Percentiles rank a stretch among this genome's conserved stretches.
These are phyloP conservation scores for Termitomyces sp. DNA, from an alignment of 768 basidiomycete species.

Conservation along the genomic window DNA sequence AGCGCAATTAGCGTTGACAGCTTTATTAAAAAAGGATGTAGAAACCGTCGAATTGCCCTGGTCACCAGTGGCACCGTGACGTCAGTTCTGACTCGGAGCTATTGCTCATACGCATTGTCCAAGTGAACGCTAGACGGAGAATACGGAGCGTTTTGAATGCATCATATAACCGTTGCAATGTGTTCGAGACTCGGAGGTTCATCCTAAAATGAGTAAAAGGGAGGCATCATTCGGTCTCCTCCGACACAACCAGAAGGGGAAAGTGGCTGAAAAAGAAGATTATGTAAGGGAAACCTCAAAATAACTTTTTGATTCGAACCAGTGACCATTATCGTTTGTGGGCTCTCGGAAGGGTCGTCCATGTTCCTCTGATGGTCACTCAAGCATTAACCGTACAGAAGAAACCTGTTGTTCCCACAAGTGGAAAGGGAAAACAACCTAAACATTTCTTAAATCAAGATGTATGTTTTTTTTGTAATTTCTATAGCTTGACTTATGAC, in stretches of 20 bases:
- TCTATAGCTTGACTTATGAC: neutral
- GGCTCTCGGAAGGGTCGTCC: neutral
- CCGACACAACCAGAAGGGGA: neutral
- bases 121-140: neutral
- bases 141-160: neutral
- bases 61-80: no score
- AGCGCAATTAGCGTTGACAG: neutral
- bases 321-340: no score
- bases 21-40: neutral
- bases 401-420: neutral
- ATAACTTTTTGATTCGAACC: neutral
- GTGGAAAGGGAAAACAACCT: constrained; percentile 6
- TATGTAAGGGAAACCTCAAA: neutral
- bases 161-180: neutral
- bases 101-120: neutral
- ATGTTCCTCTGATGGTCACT: constrained; percentile 4
- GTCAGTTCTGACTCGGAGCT: neutral
- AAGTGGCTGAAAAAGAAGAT: neutral
- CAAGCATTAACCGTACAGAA: neutral
- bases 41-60: neutral
- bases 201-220: neutral
- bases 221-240: neutral
- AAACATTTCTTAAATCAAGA: constrained; percentile 12
- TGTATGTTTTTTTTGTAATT: neutral
- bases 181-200: neutral